phyloP scores from a whole-genome alignment of 1,139 yeast species.

The Magnusiomyces fungicola region DNA sequence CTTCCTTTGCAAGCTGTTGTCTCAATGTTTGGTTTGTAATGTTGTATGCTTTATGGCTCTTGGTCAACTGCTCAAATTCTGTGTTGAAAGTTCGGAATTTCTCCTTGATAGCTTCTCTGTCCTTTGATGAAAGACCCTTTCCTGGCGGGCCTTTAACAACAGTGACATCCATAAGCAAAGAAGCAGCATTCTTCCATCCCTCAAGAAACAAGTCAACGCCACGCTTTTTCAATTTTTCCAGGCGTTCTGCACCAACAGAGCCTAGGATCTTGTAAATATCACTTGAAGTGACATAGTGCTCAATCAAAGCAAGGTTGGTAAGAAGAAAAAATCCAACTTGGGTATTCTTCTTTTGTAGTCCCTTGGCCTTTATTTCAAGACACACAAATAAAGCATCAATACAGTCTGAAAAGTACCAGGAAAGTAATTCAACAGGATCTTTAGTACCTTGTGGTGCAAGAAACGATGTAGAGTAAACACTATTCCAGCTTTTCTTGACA shows the following conservation, averaged over 20 bases:
- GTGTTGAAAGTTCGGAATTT: slow-evolving; percentile 74
- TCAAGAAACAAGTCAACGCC: slow-evolving; percentile 69
- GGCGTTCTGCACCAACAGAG: slow-evolving; percentile 54
- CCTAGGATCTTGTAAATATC: slow-evolving; percentile 53
- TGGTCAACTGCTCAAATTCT: slow-evolving; percentile 69
- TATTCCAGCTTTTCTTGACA: slow-evolving; percentile 11
- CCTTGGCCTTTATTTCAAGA: slow-evolving; percentile 48
- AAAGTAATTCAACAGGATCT: slow-evolving; percentile 43
- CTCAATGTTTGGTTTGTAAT: slow-evolving; percentile 62
- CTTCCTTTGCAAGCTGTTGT: slow-evolving; percentile 54
- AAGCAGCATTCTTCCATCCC: slow-evolving; percentile 79
- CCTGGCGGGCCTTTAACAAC: slow-evolving; percentile 22
- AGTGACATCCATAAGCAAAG: slow-evolving; percentile 51
- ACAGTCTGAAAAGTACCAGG: slow-evolving; percentile 64
- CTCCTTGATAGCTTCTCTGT: slow-evolving; percentile 78
- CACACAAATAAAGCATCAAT: slow-evolving; percentile 64
- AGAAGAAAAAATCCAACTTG: slow-evolving; percentile 62
- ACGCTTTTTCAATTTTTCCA: slow-evolving; percentile 64
- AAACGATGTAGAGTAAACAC: slow-evolving; percentile 21
- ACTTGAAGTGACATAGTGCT: slow-evolving; percentile 61
- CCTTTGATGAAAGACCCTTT: slow-evolving; percentile 41
- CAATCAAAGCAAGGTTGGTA: slow-evolving; percentile 65
- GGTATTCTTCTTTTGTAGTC: slow-evolving; percentile 31
- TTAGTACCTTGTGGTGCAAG: slow-evolving; percentile 22
- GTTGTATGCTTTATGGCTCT: slow-evolving; percentile 54